These are phyloP conservation scores for Stevia rebaudiana DNA, from an alignment of 140 eudicot genomes.

Conservation along the genomic window DNA sequence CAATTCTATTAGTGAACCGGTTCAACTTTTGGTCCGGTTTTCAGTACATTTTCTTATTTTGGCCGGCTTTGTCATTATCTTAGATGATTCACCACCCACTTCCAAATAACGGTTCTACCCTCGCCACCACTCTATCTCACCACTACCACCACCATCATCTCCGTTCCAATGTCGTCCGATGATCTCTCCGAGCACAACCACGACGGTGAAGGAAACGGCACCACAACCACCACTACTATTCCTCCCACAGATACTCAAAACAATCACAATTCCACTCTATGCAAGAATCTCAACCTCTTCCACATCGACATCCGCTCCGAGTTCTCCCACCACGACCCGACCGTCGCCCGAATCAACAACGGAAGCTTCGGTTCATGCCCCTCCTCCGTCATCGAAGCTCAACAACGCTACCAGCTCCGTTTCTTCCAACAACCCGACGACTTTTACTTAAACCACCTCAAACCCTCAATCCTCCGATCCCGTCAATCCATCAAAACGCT, in stretches of 20 bases:
- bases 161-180: neutral
- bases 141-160: neutral
- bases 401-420: conserved; percentile 53
- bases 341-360: conserved; percentile 68
- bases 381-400: conserved; percentile 50
- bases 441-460: conserved; percentile 51
- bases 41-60: no score
- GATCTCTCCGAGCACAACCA: neutral
- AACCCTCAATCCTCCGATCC: conserved; percentile 55
- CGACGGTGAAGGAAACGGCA: neutral
- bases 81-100: neutral
- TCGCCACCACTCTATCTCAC: neutral
- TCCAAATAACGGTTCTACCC: neutral
- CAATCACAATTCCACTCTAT: neutral
- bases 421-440: conserved; percentile 71
- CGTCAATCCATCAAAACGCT: conserved; percentile 55
- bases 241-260: neutral
- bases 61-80: neutral
- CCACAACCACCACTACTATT: neutral
- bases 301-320: conserved; percentile 34
- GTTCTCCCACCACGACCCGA: conserved; percentile 71
- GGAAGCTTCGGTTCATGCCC: conserved; percentile 90
- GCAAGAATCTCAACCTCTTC: neutral
- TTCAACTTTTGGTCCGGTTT: no score
- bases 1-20: no score